Conservation (phyloP, 345 rosid species). For the Citrus australasica region DNA sequence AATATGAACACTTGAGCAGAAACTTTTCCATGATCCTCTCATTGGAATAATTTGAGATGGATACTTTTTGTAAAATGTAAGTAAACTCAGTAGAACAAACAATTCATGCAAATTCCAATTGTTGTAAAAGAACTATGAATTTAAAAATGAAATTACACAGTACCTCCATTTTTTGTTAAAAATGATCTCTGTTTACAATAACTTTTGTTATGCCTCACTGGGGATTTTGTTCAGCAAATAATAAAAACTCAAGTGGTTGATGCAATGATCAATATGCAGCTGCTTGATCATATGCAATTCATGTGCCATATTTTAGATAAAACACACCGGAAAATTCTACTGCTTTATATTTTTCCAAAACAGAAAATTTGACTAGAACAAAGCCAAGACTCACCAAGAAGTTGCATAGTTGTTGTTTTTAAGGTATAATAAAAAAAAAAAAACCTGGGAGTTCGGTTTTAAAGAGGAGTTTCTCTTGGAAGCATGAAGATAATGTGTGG, state of each 20-base stretch:
- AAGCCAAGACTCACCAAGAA: conserved; percentile 6
- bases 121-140: background rate
- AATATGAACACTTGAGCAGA: background rate
- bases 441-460: background rate
- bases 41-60: background rate
- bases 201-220: background rate
- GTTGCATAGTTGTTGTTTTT: background rate
- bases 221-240: background rate
- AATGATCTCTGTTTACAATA: background rate
- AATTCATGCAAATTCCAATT: background rate
- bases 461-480: background rate
- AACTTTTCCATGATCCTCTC: background rate
- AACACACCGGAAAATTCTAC: background rate
- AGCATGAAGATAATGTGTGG: background rate
- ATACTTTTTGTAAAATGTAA: background rate
- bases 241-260: background rate
- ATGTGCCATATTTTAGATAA: background rate
- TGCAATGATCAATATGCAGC: background rate
- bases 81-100: background rate
- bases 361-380: background rate
- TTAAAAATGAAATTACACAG: background rate
- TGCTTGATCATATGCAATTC: conserved; percentile 2
- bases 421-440: background rate
- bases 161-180: background rate
- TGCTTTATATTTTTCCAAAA: background rate